Base-by-base conservation (phyloP, 2,329 filamentous ascomycete species). In the Emmonsiellopsis sp. region DNA sequence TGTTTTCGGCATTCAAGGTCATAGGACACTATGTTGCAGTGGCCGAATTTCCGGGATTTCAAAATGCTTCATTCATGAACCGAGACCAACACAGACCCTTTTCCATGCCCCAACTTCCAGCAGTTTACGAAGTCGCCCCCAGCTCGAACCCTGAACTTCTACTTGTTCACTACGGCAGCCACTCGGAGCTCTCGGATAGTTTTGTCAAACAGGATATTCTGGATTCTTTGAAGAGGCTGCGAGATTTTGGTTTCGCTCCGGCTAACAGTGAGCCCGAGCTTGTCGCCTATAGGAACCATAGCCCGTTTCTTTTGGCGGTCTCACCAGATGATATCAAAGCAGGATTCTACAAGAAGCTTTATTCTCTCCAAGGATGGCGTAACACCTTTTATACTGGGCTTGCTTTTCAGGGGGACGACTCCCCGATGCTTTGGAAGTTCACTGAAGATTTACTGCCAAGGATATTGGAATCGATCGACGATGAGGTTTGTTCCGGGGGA, bases 341-440 rank as follows among this genome's bases (percentile, higher is more conserved):
- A 5, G 74, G 74, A 0, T 76, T 76, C 47, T 71, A 77, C 53
- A 63, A 66, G 39, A 57, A 68, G 42, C 61, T 75, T 48, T 68
- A 72, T 57, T 67, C 60, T 2, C 60, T 78, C 31, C 75, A 77
- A 60, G 75, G 75, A 0, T 55, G 67, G 13, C 61, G 65, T 14
- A 70, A 68, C n/a, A 77, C 74, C 0, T 77, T 64, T 60, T 77
- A 70, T 57, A 76, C 73, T 0, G 74, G 75, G 21, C 21, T 27
- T 27, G 21, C 21, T 27, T 27, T 27, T 27, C 21, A 27, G 3
- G 21, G 3, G 21, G 21, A 27, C 21, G 21, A 27, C 21, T 27
- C 21, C 21, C 3, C 21, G 21, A 27, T 27, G 21, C 21, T 27
- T 27, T 27, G 21, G 21, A 3, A 5, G 21, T 27, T 27, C 21